A percentile compares a stretch with the other conserved stretches of the same genome.
Evolutionary conservation across 2,329 filamentous ascomycete species (phyloP).

Genomic region (Microdochium nivale): DNA sequence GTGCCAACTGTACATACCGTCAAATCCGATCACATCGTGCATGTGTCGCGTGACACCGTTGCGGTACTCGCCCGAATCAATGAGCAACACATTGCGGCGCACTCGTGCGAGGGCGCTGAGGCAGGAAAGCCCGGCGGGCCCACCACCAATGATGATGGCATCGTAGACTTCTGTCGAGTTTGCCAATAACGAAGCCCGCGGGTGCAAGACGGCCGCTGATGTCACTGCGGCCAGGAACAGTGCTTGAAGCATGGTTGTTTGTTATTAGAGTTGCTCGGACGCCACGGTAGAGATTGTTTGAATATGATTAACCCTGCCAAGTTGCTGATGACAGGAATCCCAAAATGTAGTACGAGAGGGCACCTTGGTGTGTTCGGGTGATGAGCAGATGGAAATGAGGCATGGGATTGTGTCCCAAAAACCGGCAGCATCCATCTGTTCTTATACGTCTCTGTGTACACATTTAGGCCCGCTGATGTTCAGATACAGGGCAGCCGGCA

Average conservation of each 20-base stretch:
- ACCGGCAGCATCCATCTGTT: too few relatives aligned
- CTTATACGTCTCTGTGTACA: too few relatives aligned
- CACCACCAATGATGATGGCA: conserved; percentile 48
- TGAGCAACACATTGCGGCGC: conserved; percentile 41
- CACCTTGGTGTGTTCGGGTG: too few relatives aligned
- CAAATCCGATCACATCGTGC: conserved; percentile 53
- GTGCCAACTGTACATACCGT: conserved; percentile 35
- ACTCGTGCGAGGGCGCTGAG: conserved; percentile 52
- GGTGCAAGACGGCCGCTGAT: not conserved
- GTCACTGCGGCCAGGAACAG: not conserved
- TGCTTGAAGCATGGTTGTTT: not conserved
- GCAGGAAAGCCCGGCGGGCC: conserved; percentile 44
- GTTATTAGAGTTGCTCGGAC: not conserved
- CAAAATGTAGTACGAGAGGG: too few relatives aligned
- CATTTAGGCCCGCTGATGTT: too few relatives aligned
- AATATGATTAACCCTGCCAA: not conserved
- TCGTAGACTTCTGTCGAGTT: conserved; percentile 29
- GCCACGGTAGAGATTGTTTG: too few relatives aligned
- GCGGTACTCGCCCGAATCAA: conserved; percentile 51
- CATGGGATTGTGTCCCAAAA: too few relatives aligned
- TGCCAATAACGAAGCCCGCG: not conserved
- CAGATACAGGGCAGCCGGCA: too few relatives aligned
- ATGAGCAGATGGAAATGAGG: too few relatives aligned
- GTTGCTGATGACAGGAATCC: too few relatives aligned
- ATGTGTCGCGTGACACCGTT: conserved; percentile 48